Base-by-base conservation (phyloP, 2,329 filamentous ascomycete genomes). In the Cyphellophora attinorum region DNA sequence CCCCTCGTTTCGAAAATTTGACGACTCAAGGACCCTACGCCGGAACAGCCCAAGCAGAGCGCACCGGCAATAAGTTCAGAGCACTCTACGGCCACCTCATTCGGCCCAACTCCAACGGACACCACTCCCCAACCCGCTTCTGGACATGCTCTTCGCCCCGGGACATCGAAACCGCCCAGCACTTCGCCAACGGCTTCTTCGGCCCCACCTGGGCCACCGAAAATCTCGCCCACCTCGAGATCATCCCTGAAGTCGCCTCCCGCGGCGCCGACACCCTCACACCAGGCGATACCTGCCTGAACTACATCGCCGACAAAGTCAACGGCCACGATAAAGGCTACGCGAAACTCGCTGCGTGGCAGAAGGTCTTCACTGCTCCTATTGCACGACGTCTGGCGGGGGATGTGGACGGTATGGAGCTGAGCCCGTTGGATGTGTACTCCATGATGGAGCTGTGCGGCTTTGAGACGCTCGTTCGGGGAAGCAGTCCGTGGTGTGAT, bases 391-490 rank as follows among this genome's bases (percentile, higher is more conserved):
- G 70, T 13, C 51, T 76, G 4, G 45, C 48, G 1, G 42, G 58
- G 5, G 54, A 65, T n/a, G 63, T 61, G 19, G 55, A 64, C 3
- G 56, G 52, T 2, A 54, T 72, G 25, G 33, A 48, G 11, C 61
- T 72, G 37, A 57, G 53, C 0, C 56, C 64, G 29, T 46, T 56
- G 3, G 70, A 76, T 35, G 51, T 76, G 23, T 76, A 67, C 46
- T 60, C 65, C 38, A 76, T 76, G 72, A 72, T 76, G 49, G 70
- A 76, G 44, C 66, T 75, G 58, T 76, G 72, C 48, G 72, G 69
- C 1, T 77, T 76, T 42, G 73, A 76, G 51, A 70, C 60, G 0
- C 62, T 68, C 2, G 65, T 66, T 0, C 61, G 66, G 37, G 73
- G 72, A 5, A 56, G 52, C 14, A 74, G 69, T 49, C 59, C 60